Base-by-base conservation (phyloP, 768 basidiomycete species). In the Candolleomyces eurysporus region DNA sequence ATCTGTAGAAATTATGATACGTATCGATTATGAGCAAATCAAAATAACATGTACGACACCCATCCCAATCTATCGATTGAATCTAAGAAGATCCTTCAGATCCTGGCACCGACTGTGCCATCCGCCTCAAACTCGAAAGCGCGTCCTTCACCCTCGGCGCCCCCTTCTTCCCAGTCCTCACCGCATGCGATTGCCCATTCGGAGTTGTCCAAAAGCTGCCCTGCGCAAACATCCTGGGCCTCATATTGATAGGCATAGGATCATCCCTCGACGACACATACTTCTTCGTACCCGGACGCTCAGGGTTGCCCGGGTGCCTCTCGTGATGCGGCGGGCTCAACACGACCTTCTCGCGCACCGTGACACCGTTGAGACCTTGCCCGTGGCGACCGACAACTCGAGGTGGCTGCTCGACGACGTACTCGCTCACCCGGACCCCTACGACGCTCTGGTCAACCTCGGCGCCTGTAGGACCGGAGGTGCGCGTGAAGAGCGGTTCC, bases 321-420 rank as follows among this genome's bases (percentile, higher is more conserved):
- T 26, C 26, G 26, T 26, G 26, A 4, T 26, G 26, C 26, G 26
- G 26, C 4, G 26, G 26, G 26, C 26, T 26, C 26, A 26, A 26
- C 26, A 26, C 26, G 26, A 26, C 26, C 26, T 26, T 26, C 50
- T 14, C 46, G 48, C n/a, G 22, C 19, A 51, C 32, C 50, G 11
- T 61, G 45, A 30, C 30, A 48, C 57, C 57, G 3, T 48, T 58
- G 6, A 48, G 17, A 21, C 57, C 57, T 26, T 58, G 57, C 22
- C 19, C 57, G 14, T 49, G 32, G 31, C 36, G 42, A 2, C 58
- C 58, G 16, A 59, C 58, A 26, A 59, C 58, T 4, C n/a, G 7
- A 1, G 58, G 58, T 5, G 46, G 17, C n/a, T 59, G 22, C 5
- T 17, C n/a, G n/a, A 59, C 13, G 31, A 14, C 7, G 31, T 50